Evolutionary conservation across 1,284 basidiomycete genomes (phyloP), one percentile per base, ranked within the genome.

Genomic region (Ustilago sp.): DNA sequence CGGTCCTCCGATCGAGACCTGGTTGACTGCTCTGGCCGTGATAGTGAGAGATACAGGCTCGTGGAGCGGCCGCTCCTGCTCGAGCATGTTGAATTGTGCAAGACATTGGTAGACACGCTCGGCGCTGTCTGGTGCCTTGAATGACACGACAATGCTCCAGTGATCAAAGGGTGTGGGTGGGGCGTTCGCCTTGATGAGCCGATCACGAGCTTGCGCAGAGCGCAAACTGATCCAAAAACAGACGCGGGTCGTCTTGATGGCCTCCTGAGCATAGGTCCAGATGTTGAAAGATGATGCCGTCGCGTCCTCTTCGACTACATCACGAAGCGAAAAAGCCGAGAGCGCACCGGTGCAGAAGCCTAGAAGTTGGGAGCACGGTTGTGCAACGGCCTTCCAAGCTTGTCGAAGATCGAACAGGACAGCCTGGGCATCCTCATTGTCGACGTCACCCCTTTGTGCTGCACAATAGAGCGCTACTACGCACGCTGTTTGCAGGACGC

Each of bases 171-270:
- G 32, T 9, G 61, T 12, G 19, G 1, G 9, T 11, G 17, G 7
- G 4, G n/a, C 36, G 1, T 43, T 52, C 9, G 7, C 39, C 34
- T 28, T 36, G 13, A 60, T n/a, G n/a, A 77, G 54, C 15, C 69
- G 59, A 11, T 28, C 15, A 28, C 69, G 52, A 9, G 63, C 61
- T 17, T 56, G 57, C 6, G 70, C 52, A 17, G 74, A 77, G 50
- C 70, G 74, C 28, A 73, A 15, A 35, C 74, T 58, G 48, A 77
- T 60, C 74, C 74, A 77, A 38, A 77, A 73, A 63, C 62, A 65
- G 17, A 73, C 52, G 48, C 74, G 69, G 6, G 73, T 54, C 2
- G 63, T 52, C 31, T 59, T 67, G 61, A 73, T 41, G 7, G 74
- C 65, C 1, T 65, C 59, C 19, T 54, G 52, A 2, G 50, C 52